Percentiles rank a stretch among this genome's conserved stretches.
phyloP scores from a whole-genome alignment of 805 yeast genomes.

The Wickerhamomyces bisporus region DNA sequence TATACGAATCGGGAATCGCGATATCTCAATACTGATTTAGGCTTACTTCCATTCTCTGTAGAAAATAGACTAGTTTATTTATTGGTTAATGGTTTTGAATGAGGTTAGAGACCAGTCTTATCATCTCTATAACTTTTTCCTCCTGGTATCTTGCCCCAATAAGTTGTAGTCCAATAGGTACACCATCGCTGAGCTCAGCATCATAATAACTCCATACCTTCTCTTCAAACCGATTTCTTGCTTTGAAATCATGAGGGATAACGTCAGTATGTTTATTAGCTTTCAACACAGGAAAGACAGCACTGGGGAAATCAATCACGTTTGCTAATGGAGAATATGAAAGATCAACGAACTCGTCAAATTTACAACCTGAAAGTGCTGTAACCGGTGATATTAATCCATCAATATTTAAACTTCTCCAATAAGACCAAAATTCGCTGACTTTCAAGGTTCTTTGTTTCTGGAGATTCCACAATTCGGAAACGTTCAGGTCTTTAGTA shows the following conservation, averaged over 20 bases:
- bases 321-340: conserved; percentile 53
- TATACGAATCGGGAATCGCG: background rate
- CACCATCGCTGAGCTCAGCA: conserved; percentile 6
- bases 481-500: conserved; percentile 32
- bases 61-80: too few species aligned
- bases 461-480: conserved; percentile 38
- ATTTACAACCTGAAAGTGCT: conserved; percentile 38
- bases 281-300: conserved; percentile 48
- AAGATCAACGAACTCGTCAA: conserved; percentile 30
- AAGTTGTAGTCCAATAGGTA: conserved; percentile 18
- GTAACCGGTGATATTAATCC: conserved; percentile 46
- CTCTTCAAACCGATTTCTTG: conserved; percentile 4
- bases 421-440: conserved; percentile 31
- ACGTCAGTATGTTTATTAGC: conserved; percentile 33
- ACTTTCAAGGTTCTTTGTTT: conserved; percentile 29
- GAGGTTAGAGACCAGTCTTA: background rate
- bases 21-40: too few species aligned
- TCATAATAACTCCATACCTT: conserved; percentile 7
- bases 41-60: too few species aligned
- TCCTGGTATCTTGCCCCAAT: conserved; percentile 20
- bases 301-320: conserved; percentile 49
- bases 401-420: conserved; percentile 39
- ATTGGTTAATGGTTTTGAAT: too few species aligned
- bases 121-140: conserved; percentile 16
- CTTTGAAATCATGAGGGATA: background rate